Conservation (phyloP, 345 rosid species). For the Citrus sp. region DNA sequence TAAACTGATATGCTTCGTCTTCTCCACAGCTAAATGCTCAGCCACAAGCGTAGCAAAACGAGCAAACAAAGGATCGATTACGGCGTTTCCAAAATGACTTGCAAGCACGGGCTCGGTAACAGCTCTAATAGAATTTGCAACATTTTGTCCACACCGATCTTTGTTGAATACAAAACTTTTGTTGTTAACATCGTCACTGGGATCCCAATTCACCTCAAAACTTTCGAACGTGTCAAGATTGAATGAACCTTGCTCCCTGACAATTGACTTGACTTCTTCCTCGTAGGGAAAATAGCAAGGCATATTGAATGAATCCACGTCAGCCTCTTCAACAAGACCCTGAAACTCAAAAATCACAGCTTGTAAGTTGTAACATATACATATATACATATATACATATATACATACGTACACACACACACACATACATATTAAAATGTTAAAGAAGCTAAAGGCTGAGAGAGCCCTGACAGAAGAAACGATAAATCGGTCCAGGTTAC, state of each 20-base stretch:
- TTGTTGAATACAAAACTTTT: background rate
- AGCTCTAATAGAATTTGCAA: slow-evolving; percentile 14
- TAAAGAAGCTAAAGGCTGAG: too few species aligned
- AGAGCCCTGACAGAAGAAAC: too few species aligned
- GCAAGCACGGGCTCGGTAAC: slow-evolving; percentile 10
- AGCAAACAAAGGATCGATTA: slow-evolving; percentile 17
- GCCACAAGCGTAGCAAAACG: slow-evolving; percentile 4
- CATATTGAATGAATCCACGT: background rate
- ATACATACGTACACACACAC: too few species aligned
- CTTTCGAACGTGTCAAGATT: background rate
- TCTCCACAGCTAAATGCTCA: slow-evolving; percentile 6
- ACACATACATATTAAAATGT: too few species aligned
- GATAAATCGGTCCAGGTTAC: too few species aligned
- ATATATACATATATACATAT: too few species aligned
- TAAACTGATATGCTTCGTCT: background rate
- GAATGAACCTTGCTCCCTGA: background rate
- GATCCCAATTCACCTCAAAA: background rate
- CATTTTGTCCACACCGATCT: background rate
- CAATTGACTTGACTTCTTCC: background rate
- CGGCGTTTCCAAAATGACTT: slow-evolving; percentile 14
- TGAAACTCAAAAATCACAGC: background rate
- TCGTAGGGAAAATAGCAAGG: background rate
- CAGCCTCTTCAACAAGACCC: background rate
- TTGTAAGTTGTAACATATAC: too few species aligned
- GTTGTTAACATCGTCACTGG: background rate